These are phyloP conservation scores for Diaporthe sp. DNA, from an alignment of 2,329 filamentous ascomycete species.

Conservation along the genomic window DNA sequence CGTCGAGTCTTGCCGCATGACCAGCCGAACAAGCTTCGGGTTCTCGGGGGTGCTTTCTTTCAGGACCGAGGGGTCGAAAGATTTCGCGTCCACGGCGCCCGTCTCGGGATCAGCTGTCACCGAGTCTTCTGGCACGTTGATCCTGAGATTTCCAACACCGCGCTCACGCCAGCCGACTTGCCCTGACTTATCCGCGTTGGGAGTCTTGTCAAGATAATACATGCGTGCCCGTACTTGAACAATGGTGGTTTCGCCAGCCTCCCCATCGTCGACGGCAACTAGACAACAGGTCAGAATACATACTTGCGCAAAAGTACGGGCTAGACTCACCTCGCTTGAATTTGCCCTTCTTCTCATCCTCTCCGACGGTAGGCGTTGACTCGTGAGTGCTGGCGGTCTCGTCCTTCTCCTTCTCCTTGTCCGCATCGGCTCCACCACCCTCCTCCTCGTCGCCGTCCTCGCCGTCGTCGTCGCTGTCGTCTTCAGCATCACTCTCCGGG, in stretches of 20 bases:
- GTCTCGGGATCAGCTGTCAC: slow-evolving; percentile 67
- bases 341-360: slow-evolving; percentile 76
- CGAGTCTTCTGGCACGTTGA: slow-evolving; percentile 78
- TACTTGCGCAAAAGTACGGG: neutral
- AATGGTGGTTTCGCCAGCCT: slow-evolving; percentile 84
- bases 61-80: slow-evolving; percentile 68
- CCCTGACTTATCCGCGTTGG: slow-evolving; percentile 48
- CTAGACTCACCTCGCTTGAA: slow-evolving; percentile 76
- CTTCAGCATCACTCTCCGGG: slow-evolving; percentile 75
- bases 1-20: slow-evolving; percentile 93
- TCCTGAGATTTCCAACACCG: slow-evolving; percentile 85
- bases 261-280: slow-evolving; percentile 86
- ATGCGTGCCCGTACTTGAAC: slow-evolving; percentile 86
- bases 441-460: slow-evolving; percentile 64
- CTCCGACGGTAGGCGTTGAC: slow-evolving; percentile 59
- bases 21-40: slow-evolving; percentile 75
- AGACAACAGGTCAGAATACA: slow-evolving; percentile 34
- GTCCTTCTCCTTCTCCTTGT: slow-evolving; percentile 59
- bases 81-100: slow-evolving; percentile 63
- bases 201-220: slow-evolving; percentile 78
- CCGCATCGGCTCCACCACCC: slow-evolving; percentile 51
- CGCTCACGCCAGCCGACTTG: slow-evolving; percentile 89
- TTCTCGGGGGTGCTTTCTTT: slow-evolving; percentile 56
- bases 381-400: slow-evolving; percentile 66
- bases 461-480: slow-evolving; percentile 60